These are phyloP conservation scores for Blepharisma undulans DNA, from an alignment of 169 alveolate species.

Conservation along the genomic window DNA sequence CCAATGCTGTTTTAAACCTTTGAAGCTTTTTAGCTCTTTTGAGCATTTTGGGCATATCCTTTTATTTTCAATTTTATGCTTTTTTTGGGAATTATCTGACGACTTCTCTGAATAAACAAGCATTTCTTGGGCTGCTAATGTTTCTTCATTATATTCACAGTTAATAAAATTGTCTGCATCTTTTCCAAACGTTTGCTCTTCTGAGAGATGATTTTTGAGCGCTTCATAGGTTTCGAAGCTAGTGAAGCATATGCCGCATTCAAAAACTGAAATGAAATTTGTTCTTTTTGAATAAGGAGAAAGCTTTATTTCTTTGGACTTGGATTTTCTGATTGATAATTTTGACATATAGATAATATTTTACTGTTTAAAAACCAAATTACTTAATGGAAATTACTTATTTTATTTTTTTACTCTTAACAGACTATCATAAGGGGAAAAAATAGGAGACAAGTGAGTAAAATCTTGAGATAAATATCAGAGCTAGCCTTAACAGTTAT, in stretches of 20 bases:
- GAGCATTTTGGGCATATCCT: neutral
- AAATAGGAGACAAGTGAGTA: too few relatives aligned
- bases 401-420: too few relatives aligned
- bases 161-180: neutral
- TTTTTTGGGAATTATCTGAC: too few relatives aligned
- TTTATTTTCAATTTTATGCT: neutral
- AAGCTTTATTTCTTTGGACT: neutral
- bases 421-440: too few relatives aligned
- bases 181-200: neutral
- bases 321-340: too few relatives aligned
- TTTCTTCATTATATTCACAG: neutral
- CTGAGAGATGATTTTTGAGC: neutral
- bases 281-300: neutral
- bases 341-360: too few relatives aligned
- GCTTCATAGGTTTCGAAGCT: neutral
- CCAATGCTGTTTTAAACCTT: neutral
- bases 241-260: neutral
- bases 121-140: too few relatives aligned
- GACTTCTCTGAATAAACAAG: too few relatives aligned
- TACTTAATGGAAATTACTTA: too few relatives aligned
- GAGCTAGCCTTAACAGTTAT: too few relatives aligned
- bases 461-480: too few relatives aligned
- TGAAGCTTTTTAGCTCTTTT: neutral
- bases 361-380: too few relatives aligned
- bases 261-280: neutral